Evolutionary conservation across 495 filamentous ascomycete species (phyloP), one percentile per base, ranked within the genome.

Genomic region (Trichocladium uniseriatum): DNA sequence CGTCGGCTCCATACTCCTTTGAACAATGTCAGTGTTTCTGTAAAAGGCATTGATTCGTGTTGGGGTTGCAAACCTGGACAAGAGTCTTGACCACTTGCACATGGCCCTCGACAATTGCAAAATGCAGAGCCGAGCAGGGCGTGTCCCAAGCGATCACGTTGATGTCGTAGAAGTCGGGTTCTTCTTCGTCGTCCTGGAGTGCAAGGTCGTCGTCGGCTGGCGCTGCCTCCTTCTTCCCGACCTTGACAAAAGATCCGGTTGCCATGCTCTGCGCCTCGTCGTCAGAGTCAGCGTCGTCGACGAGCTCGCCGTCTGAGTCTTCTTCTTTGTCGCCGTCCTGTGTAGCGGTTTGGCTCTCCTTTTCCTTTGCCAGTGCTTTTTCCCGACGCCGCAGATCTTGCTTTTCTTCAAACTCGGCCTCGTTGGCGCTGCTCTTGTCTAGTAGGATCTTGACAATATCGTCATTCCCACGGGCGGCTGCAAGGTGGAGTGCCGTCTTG

Each of bases 81-180:
- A 94, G 73, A 18, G 78, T 66, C 35, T 82, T 78, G 45, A 89
- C 82, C 8, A 78, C 77, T 7, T 81, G 73, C 13, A 73, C 65
- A 51, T 89, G 81, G 2, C 84, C 85, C 45, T 76, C 74, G 1
- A 86, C 44, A 46, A 94, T 89, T 2, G 87, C 87, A 20, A 87
- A 71, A 57, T 94, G 87, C 13, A 91, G 67, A 0, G 87, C 77
- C 1, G 84, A 82, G 43, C 77, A 74, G 15, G 76, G 74, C 14
- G 63, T 81, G 51, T 94, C 87, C 87, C 87, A 94, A 7, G 86
- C 75, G 9, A 81, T 55, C 6, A 81, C 74, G 55, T 91, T 81
- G 46, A 89, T 73, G 45, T 89, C 82, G 61, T 84, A 89, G 47
- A 89, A 73, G 62, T 94, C 85, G 4, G 85, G 85, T 21, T 84